Base-by-base conservation (phyloP, 108 stramenopile genomes). In the Cyclotella cryptica region DNA sequence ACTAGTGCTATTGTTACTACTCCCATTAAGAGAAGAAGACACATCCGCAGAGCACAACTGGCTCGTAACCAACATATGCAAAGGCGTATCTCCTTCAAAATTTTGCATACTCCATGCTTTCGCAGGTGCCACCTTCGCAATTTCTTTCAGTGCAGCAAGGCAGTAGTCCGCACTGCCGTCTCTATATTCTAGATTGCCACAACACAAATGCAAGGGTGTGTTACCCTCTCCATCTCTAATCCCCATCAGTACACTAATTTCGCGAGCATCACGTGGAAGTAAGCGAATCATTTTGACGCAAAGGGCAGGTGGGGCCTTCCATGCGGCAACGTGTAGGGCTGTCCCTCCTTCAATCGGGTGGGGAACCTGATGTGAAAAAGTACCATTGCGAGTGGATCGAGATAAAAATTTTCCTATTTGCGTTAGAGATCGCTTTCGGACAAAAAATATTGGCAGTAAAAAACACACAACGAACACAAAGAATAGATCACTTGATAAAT, bases 161-260 rank as follows among this genome's bases (percentile, higher is more conserved):
- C 42, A 59, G 44, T 62, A 41, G n/a, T 47, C 51, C 22, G 49
- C 62, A 0, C 59, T 45, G 26, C 64, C 73, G 2, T 26, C 68
- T 15, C 51, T 10, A 40, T 66, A 66, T 14, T 83, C 81, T 28
- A 84, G 62, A 66, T 86, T 79, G 8, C 77, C 85, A 60, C 84
- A 84, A 13, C 84, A 84, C 61, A 86, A 58, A 62, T 90, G 89
- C 41, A 90, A 41, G 11, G 86, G 81, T 9, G 87, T 87, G 47
- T 90, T 88, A 0, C 85, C 89, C 42, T 85, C 66, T 3, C 49
- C 63, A 66, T 90, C 87, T 13, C 77, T 39, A 29, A 75, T 63
- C 9, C 78, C 52, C 29, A 54, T 60, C 47, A 79, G 35, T 26
- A 76, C 69, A 28, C 45, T 42, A 24, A 75, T 80, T 60, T 70